These are phyloP conservation scores for Corchorus capsularis DNA, from an alignment of 345 rosid genomes.

Conservation along the genomic window DNA sequence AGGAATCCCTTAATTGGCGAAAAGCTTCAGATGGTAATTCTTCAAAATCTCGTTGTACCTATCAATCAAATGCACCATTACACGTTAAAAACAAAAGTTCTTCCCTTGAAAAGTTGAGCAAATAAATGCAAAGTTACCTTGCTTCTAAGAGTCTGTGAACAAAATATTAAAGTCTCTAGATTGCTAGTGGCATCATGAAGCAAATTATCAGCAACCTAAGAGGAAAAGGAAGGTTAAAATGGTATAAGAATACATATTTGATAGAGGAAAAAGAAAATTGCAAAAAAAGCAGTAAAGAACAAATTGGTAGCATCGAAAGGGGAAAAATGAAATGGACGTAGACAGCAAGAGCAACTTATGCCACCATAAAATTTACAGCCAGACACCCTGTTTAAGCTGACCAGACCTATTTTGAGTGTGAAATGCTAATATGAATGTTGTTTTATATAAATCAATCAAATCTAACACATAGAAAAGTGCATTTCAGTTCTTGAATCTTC, in stretches of 20 bases:
- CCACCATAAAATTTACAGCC: neutral
- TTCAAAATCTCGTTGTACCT: conserved; percentile 99
- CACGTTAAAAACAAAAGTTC: conserved; percentile 1
- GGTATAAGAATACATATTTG: neutral
- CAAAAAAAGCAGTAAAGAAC: neutral
- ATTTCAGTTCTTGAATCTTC: neutral
- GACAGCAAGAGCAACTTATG: neutral
- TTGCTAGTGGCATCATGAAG: conserved; percentile 97
- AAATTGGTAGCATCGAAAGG: neutral
- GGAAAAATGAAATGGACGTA: neutral
- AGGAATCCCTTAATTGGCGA: conserved; percentile 72
- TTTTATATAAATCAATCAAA: neutral
- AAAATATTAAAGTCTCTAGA: conserved; percentile 93
- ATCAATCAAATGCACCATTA: conserved; percentile 25
- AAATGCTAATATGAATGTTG: neutral
- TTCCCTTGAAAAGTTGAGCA: conserved; percentile 9
- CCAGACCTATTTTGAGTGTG: neutral
- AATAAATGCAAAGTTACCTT: conserved; percentile 60
- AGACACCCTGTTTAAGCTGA: neutral
- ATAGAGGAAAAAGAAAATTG: neutral
- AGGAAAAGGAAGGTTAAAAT: conserved; percentile 15
- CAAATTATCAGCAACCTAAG: conserved; percentile 96
- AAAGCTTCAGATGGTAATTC: conserved; percentile 97
- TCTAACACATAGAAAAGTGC: neutral
- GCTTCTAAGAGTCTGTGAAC: conserved; percentile 99